phyloP scores from a whole-genome alignment of 768 basidiomycete genomes.

The Peribolospora kevripleyi region DNA sequence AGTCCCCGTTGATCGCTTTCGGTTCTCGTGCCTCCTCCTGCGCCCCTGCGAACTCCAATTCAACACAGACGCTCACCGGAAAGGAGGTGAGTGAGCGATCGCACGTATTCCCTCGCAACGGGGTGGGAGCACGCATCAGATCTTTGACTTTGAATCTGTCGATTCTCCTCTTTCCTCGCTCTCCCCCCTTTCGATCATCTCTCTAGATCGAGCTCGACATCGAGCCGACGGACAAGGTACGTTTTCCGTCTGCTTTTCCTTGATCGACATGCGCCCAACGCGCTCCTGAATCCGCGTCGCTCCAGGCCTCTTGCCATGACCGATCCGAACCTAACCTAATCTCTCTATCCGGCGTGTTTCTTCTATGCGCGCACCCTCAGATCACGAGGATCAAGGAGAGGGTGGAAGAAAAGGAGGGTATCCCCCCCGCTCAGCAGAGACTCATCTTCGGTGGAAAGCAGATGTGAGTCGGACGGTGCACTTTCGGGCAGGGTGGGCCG shows the following conservation, averaged over 20 bases:
- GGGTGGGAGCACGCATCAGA: background rate
- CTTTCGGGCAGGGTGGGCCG: background rate
- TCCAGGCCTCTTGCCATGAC: background rate
- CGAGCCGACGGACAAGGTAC: slow-evolving; percentile 61
- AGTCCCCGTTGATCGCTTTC: background rate
- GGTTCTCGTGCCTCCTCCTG: background rate
- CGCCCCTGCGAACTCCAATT: background rate
- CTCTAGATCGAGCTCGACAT: slow-evolving; percentile 78
- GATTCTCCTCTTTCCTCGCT: background rate
- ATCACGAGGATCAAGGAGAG: slow-evolving; percentile 87
- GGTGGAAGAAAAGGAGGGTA: slow-evolving; percentile 94
- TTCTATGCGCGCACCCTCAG: slow-evolving; percentile 23
- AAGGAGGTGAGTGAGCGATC: slow-evolving; percentile 44
- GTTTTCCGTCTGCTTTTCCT: slow-evolving; percentile 9
- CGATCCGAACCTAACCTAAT: background rate
- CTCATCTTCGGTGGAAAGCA: slow-evolving; percentile 81
- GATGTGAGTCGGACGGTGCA: slow-evolving; percentile 31
- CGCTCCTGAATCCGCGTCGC: background rate
- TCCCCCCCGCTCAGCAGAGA: slow-evolving; percentile 85
- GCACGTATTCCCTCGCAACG: background rate
- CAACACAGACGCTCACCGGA: slow-evolving; percentile 63
- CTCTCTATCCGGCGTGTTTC: background rate
- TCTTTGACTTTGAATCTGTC: slow-evolving; percentile 2
- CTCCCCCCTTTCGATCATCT: background rate
- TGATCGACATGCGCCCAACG: no score